A percentile compares a stretch with the other conserved stretches of the same genome.
Evolutionary conservation across 2,329 filamentous ascomycete species (phyloP).

Genomic region (Penicillium verrucosum): DNA sequence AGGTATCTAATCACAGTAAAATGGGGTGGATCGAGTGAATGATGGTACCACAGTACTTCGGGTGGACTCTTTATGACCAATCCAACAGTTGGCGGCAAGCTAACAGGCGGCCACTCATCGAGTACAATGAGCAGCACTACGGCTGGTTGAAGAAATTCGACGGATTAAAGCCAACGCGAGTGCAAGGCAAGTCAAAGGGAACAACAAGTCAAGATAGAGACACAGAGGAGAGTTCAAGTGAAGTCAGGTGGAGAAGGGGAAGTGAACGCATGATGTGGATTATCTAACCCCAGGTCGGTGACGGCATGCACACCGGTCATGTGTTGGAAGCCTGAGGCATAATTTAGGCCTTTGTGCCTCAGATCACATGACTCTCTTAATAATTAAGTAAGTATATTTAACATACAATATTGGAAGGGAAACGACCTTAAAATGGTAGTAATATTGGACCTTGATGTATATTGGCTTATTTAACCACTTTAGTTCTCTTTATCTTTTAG

Average conservation of each 20-base stretch:
- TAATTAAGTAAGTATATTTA: neutral
- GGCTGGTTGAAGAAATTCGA: slow-evolving; percentile 12
- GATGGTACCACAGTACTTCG: slow-evolving; percentile 19
- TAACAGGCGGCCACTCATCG: slow-evolving; percentile 34
- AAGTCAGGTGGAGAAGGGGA: slow-evolving; percentile 22
- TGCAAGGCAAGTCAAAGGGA: slow-evolving; percentile 2
- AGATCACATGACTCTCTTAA: neutral
- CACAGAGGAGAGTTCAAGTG: slow-evolving; percentile 2
- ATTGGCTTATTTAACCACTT: neutral
- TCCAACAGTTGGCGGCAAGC: slow-evolving; percentile 31
- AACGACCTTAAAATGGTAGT: neutral
- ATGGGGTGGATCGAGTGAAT: slow-evolving; percentile 9
- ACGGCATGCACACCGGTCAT: slow-evolving; percentile 13
- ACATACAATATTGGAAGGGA: neutral
- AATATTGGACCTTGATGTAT: neutral
- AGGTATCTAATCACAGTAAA: neutral
- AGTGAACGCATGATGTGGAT: slow-evolving; percentile 17
- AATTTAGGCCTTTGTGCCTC: neutral
- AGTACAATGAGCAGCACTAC: slow-evolving; percentile 26
- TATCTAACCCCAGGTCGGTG: slow-evolving; percentile 16
- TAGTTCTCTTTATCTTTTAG: neutral
- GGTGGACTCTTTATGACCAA: slow-evolving; percentile 30
- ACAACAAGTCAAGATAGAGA: slow-evolving; percentile 3
- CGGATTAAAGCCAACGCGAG: slow-evolving; percentile 11
- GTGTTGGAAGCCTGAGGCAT: slow-evolving; percentile 9